Base-by-base conservation (phyloP, 2,329 filamentous ascomycete species). In the Botrytis elliptica region DNA sequence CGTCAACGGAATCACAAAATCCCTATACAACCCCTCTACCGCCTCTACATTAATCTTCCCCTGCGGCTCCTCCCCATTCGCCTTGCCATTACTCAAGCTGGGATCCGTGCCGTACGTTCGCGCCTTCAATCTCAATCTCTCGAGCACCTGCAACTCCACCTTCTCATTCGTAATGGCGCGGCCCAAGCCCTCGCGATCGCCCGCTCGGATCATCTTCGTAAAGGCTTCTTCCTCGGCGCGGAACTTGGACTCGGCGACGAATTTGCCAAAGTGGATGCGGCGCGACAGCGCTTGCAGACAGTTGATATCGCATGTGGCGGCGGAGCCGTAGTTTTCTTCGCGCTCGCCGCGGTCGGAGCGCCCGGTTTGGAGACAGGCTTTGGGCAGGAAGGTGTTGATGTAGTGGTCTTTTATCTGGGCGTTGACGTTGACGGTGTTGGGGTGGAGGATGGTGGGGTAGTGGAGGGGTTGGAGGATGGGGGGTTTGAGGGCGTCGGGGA, bases 241-340 rank as follows among this genome's bases (percentile, higher is more conserved):
- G 84, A 98, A 99, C 85, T 99, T 99, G 74, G 92, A 91, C 86
- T 99, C 96, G 62, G 96, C 96, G 14, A 99, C 96, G 80, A 98
- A 98, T 85, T 98, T 99, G 78, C 96, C 96, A 84, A 97, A 99
- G 84, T 99, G 96, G 78, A 99, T 96, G 72, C 96, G 88, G 60
- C 95, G 88, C 57, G 93, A 97, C 65, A 99, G 85, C 5, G 96
- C 93, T 85, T 99, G 96, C 76, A 99, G 86, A 79, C 93, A 95
- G 71, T 89, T 88, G 75, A 99, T 96, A 83, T 99, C 96, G 81
- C 92, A 94, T 0, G 94, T 97, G 2, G 94, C 95, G 0, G 95
- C 88, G 9, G 93, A 97, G 25, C 96, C 96, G 84, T 98, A 99
- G 84, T 99, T 98, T 84, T 98, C 96, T 82, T 94, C 91, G 22